These are phyloP conservation scores for Fraxinus anomala DNA, from an alignment of 257 asterid species.

Conservation along the genomic window DNA sequence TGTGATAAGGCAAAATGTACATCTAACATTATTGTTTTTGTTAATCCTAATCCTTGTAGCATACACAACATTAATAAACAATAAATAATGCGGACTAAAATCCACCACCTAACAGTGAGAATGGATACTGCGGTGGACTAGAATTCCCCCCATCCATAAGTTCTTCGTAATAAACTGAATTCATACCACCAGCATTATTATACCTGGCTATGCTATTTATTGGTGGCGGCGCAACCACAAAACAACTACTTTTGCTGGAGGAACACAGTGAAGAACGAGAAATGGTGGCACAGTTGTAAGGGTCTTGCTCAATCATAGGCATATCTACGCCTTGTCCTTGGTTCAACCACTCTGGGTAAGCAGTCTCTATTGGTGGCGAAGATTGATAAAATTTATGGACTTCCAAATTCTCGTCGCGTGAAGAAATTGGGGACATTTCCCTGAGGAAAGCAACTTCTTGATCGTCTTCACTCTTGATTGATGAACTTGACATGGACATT, in stretches of 20 bases:
- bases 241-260: constrained; percentile 26
- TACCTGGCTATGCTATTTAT: constrained; percentile 9
- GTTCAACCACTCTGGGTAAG: constrained; percentile 41
- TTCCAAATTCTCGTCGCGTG: constrained; percentile 39
- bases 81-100: constrained; percentile 33
- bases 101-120: constrained; percentile 65
- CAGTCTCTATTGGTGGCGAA: constrained; percentile 37
- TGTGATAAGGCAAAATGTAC: too few relatives aligned
- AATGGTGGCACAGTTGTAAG: constrained; percentile 13
- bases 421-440: constrained; percentile 42
- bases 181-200: constrained; percentile 24
- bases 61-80: background rate
- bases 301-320: constrained; percentile 31
- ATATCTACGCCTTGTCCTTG: constrained; percentile 11
- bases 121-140: constrained; percentile 56
- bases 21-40: too few relatives aligned
- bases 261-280: constrained; percentile 33
- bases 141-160: constrained; percentile 35
- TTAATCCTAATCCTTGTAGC: background rate
- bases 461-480: constrained; percentile 60
- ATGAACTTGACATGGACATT: constrained; percentile 33
- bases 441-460: constrained; percentile 30
- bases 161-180: constrained; percentile 30
- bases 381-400: constrained; percentile 31
- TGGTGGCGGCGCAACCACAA: constrained; percentile 25